These are phyloP conservation scores for Alternaria panax DNA, from an alignment of 2,329 filamentous ascomycete species.

Conservation along the genomic window DNA sequence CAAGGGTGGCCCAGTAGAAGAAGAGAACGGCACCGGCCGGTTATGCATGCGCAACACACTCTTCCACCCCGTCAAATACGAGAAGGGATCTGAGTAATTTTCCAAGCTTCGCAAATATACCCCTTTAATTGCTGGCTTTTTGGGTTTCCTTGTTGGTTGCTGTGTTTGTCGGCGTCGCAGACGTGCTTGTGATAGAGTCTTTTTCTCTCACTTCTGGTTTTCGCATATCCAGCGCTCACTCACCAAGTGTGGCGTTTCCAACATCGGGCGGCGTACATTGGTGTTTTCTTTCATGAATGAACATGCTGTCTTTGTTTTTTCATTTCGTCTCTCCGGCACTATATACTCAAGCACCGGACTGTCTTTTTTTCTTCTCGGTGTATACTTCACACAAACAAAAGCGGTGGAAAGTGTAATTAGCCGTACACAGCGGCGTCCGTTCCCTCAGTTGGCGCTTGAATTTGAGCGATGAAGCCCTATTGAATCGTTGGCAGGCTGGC, in stretches of 20 bases:
- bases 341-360: conserved; percentile 14
- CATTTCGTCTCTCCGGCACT: conserved; percentile 16
- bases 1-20: conserved; percentile 50
- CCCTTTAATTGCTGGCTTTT: conserved; percentile 33
- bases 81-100: conserved; percentile 50
- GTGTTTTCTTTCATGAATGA: conserved; percentile 30
- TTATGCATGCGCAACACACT: conserved; percentile 57
- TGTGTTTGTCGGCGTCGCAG: conserved; percentile 24
- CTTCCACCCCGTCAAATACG: conserved; percentile 59
- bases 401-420: conserved; percentile 39
- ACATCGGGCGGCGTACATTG: conserved; percentile 46
- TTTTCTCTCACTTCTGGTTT: conserved; percentile 18
- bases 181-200: conserved; percentile 35
- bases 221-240: conserved; percentile 35
- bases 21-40: conserved; percentile 56
- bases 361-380: conserved; percentile 18
- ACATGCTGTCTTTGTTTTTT: conserved; percentile 9
- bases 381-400: conserved; percentile 36
- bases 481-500: conserved; percentile 1
- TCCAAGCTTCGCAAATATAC: conserved; percentile 26
- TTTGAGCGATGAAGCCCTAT: conserved; percentile 6
- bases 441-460: conserved; percentile 19
- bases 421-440: conserved; percentile 26
- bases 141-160: conserved; percentile 22
- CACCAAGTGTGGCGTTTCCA: conserved; percentile 17